phyloP scores from a whole-genome alignment of 257 asterid species.

The Solanum stenotomum region DNA sequence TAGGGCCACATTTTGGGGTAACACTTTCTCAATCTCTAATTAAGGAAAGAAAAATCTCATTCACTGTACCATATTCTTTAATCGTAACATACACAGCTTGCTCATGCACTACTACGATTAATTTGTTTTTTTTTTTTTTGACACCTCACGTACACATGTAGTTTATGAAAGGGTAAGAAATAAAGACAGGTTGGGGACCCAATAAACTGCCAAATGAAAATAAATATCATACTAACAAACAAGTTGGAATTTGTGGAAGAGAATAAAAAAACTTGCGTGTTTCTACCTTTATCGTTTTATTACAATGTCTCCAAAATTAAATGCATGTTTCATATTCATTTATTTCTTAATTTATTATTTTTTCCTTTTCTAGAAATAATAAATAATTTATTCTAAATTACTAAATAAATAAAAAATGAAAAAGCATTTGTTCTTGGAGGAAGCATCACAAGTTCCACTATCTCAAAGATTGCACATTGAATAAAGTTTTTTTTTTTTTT shows the following conservation, averaged over 20 bases:
- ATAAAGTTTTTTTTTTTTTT: background rate
- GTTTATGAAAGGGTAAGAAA: background rate
- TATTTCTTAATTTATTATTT: background rate
- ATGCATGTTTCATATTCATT: background rate
- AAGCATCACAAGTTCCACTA: background rate
- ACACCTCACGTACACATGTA: background rate
- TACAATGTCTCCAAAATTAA: background rate
- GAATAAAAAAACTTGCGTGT: background rate
- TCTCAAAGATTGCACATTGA: background rate
- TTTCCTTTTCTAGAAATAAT: background rate
- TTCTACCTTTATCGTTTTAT: background rate
- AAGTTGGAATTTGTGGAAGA: background rate
- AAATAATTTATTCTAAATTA: background rate
- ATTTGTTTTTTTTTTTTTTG: background rate
- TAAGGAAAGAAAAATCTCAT: too few species aligned
- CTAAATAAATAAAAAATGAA: background rate
- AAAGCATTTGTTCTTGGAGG: background rate
- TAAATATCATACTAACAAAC: background rate
- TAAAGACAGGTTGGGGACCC: background rate
- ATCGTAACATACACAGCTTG: background rate
- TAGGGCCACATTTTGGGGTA: rapidly evolving
- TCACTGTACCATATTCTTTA: rapidly evolving
- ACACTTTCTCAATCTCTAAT: too few species aligned
- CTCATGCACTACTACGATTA: background rate
- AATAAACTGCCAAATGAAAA: background rate